Evolutionary conservation across 1,284 basidiomycete genomes (phyloP).

Genomic region (Ustilago sp.): DNA sequence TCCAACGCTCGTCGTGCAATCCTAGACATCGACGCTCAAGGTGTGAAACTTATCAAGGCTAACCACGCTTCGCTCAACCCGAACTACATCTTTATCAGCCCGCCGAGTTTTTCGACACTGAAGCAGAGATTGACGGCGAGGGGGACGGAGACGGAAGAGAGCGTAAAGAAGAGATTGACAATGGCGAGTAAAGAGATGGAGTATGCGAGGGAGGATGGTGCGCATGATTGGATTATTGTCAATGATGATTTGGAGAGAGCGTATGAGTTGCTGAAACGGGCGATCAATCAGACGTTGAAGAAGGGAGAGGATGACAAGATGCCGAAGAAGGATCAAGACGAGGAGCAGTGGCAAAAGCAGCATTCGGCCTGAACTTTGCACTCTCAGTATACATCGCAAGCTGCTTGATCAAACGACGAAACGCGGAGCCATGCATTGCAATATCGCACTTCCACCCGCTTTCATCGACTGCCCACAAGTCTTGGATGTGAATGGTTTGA

Average conservation of each 20-base stretch:
- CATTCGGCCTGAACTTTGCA: not conserved
- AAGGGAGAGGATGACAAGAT: slow-evolving; percentile 50
- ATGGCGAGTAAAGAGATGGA: slow-evolving; percentile 86
- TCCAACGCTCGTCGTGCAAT: slow-evolving; percentile 79
- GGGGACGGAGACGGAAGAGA: slow-evolving; percentile 85
- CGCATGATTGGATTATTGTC: slow-evolving; percentile 86
- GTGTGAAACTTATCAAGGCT: slow-evolving; percentile 77
- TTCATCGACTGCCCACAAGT: too few species aligned
- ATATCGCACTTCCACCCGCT: not conserved
- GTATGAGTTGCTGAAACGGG: slow-evolving; percentile 73
- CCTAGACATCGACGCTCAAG: slow-evolving; percentile 93
- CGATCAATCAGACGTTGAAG: slow-evolving; percentile 41
- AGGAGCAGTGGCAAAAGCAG: slow-evolving; percentile 40
- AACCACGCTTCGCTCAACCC: slow-evolving; percentile 79
- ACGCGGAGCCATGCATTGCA: too few species aligned
- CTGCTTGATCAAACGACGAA: too few species aligned
- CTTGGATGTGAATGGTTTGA: not conserved
- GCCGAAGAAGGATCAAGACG: slow-evolving; percentile 52
- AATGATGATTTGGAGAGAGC: slow-evolving; percentile 91
- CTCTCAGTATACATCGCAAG: not conserved
- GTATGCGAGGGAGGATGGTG: slow-evolving; percentile 80
- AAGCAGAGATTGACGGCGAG: slow-evolving; percentile 78
- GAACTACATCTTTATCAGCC: slow-evolving; percentile 92
- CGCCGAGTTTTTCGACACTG: slow-evolving; percentile 77
- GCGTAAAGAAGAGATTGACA: slow-evolving; percentile 80